Conservation (phyloP, 495 filamentous ascomycete species). For the Lepidopterella palustris region DNA sequence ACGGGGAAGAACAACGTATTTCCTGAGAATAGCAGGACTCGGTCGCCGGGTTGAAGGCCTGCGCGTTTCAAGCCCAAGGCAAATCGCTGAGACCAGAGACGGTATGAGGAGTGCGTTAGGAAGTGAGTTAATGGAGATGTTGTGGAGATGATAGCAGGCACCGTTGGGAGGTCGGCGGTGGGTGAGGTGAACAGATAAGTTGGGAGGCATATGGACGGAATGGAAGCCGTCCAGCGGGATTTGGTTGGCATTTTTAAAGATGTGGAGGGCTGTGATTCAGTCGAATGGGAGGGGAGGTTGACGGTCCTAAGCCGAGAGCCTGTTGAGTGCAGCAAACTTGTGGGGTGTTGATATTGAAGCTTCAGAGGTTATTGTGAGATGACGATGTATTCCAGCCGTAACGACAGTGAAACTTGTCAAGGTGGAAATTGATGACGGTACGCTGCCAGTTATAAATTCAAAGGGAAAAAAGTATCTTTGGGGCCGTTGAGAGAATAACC, state of each 20-base stretch:
- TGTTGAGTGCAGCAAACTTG: no score
- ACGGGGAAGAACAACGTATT: conserved; percentile 62
- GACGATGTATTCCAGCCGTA: no score
- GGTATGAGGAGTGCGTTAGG: conserved; percentile 53
- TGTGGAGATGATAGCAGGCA: conserved; percentile 48
- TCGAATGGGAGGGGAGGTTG: no score
- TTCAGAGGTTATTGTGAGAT: no score
- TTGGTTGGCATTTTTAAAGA: conserved; percentile 45
- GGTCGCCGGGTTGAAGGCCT: conserved; percentile 62
- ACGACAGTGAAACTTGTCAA: no score
- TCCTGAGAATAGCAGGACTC: conserved; percentile 51
- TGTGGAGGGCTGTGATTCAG: no score
- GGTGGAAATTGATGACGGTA: no score
- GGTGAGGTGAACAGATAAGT: conserved; percentile 47
- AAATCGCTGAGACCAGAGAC: conserved; percentile 63
- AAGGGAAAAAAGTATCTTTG: no score
- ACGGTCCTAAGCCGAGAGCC: no score
- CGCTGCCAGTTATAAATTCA: no score
- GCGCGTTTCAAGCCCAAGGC: conserved; percentile 60
- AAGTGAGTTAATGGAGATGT: conserved; percentile 50
- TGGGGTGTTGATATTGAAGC: no score
- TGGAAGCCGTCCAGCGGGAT: conserved; percentile 45
- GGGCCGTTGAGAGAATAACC: no score
- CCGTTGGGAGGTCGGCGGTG: conserved; percentile 41
- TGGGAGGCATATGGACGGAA: conserved; percentile 47